Evolutionary conservation across 2,329 filamentous ascomycete species (phyloP).

Genomic region (Botrytis deweyae): DNA sequence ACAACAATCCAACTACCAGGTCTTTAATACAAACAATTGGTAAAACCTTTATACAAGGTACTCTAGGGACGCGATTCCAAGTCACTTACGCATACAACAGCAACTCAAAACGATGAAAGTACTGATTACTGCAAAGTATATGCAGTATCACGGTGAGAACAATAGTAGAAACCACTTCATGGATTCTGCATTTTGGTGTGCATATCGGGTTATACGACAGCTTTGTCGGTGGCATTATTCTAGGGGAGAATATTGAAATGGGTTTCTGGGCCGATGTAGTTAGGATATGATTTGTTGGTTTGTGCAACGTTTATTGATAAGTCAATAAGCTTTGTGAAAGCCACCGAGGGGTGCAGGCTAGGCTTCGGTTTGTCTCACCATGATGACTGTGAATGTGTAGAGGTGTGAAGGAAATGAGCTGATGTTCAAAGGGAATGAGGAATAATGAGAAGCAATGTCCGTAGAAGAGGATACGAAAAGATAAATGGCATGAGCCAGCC

Average conservation of each 20-base stretch:
- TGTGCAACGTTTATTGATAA: background rate
- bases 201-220: slow-evolving; percentile 19
- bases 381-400: background rate
- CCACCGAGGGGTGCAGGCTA: background rate
- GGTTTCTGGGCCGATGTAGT: slow-evolving; percentile 7
- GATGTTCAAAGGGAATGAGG: background rate
- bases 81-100: background rate
- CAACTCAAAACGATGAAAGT: background rate
- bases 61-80: background rate
- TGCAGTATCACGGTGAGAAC: slow-evolving; percentile 16
- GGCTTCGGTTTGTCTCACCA: background rate
- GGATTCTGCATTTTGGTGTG: slow-evolving; percentile 15
- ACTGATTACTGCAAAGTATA: slow-evolving; percentile 12
- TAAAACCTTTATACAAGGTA: background rate
- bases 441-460: background rate
- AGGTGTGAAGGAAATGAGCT: background rate
- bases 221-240: slow-evolving; percentile 12
- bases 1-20: background rate
- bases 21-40: background rate
- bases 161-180: slow-evolving; percentile 7
- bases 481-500: background rate
- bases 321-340: slow-evolving; percentile 6
- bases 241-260: slow-evolving; percentile 10
- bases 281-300: background rate
- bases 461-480: background rate